A percentile compares a stretch with the other conserved stretches of the same genome.
Conservation (phyloP, 257 asterid species). For the Echites panduratus region DNA sequence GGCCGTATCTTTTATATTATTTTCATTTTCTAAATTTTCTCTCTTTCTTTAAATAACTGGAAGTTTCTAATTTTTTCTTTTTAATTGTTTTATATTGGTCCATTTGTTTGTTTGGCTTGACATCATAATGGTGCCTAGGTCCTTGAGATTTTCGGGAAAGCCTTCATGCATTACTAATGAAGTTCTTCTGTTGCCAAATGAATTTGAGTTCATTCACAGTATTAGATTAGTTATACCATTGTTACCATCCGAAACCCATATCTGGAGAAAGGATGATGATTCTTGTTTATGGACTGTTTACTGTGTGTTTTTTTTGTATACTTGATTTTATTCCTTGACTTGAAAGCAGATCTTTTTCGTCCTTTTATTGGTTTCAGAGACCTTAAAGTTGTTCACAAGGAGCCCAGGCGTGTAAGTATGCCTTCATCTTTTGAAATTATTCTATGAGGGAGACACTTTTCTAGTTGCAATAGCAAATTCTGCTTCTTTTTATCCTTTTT, state of each 20-base stretch:
- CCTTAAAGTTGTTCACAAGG: slow-evolving; percentile 68
- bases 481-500: background rate
- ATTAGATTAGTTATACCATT: background rate
- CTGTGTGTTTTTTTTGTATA: slow-evolving; percentile 3
- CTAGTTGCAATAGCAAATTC: slow-evolving; percentile 1
- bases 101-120: background rate
- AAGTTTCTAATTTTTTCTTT: background rate
- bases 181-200: background rate
- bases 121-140: background rate
- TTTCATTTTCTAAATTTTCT: background rate
- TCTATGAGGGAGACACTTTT: background rate
- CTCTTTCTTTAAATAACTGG: slow-evolving; percentile 3
- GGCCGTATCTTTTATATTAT: slow-evolving; percentile 61
- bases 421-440: slow-evolving; percentile 8
- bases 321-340: slow-evolving; percentile 36
- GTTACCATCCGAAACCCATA: background rate
- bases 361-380: slow-evolving; percentile 78
- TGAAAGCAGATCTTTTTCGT: slow-evolving; percentile 59
- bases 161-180: background rate
- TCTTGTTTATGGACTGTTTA: background rate
- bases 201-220: slow-evolving; percentile 5
- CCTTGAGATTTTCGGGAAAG: background rate
- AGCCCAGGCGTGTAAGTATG: slow-evolving; percentile 62
- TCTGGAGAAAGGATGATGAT: background rate
- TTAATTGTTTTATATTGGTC: background rate